Evolutionary conservation across 179 eudicot genomes (phyloP).

Genomic region (Pouteria campechiana): DNA sequence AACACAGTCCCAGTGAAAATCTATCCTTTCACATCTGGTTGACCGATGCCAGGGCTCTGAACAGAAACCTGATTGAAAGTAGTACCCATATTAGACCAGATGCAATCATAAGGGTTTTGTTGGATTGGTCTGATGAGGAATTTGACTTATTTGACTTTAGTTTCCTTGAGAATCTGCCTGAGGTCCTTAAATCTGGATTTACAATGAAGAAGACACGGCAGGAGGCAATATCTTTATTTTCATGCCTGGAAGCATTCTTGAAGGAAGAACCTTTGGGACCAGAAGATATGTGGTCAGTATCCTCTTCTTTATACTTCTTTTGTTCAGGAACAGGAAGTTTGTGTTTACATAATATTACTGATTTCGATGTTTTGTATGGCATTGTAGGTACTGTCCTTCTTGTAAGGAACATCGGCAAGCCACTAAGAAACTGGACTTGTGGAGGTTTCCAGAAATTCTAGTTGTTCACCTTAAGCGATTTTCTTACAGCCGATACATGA

Average conservation of each 20-base stretch:
- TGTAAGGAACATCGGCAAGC: slow-evolving; percentile 99
- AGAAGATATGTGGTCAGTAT: slow-evolving; percentile 86
- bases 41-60: slow-evolving; percentile 44
- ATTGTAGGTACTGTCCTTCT: slow-evolving; percentile 86
- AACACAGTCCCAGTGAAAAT: slow-evolving; percentile 17
- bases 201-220: slow-evolving; percentile 75
- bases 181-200: slow-evolving; percentile 57
- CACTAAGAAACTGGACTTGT: slow-evolving; percentile 86
- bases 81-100: slow-evolving; percentile 32
- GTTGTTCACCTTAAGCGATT: slow-evolving; percentile 93
- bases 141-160: slow-evolving; percentile 46
- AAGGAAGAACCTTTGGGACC: slow-evolving; percentile 99
- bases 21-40: slow-evolving; percentile 35
- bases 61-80: slow-evolving; percentile 33
- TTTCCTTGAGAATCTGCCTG: slow-evolving; percentile 78
- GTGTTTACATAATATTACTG: background rate
- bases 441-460: slow-evolving; percentile 92
- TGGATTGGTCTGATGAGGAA: slow-evolving; percentile 69
- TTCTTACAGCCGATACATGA: slow-evolving; percentile 75
- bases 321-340: background rate
- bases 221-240: slow-evolving; percentile 81
- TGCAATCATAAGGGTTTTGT: slow-evolving; percentile 30
- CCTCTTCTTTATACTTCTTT: background rate
- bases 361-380: background rate
- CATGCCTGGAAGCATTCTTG: slow-evolving; percentile 90